A percentile compares a stretch with the other conserved stretches of the same genome.
These are phyloP conservation scores for Backusella psychrophila DNA, from an alignment of 192 early-diverging fungal genomes.

Conservation along the genomic window DNA sequence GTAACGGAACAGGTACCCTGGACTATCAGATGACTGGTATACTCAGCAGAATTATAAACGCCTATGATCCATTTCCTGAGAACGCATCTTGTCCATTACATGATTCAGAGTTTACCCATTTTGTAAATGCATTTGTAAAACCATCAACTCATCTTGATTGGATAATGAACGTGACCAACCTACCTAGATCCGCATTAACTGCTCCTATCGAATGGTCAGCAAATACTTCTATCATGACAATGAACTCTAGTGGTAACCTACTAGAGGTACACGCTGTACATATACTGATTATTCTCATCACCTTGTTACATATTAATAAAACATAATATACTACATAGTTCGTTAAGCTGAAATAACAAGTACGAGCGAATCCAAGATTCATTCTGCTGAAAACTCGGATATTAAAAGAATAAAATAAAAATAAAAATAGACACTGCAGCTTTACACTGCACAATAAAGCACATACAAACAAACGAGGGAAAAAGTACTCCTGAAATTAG, in stretches of 20 bases:
- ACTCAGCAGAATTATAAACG: conserved; percentile 16
- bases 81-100: conserved; percentile 7
- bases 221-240: neutral
- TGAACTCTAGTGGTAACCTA: neutral
- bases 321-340: neutral
- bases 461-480: neutral
- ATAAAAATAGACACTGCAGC: neutral
- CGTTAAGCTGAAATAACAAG: neutral
- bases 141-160: conserved; percentile 4
- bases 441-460: neutral
- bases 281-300: neutral
- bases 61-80: conserved; percentile 13
- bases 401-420: neutral
- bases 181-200: neutral
- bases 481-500: neutral
- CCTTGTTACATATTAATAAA: neutral
- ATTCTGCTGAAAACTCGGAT: no score
- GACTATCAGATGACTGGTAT: neutral
- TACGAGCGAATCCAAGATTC: no score
- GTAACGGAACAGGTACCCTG: neutral
- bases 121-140: conserved; percentile 6
- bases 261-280: neutral
- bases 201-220: neutral
- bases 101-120: neutral
- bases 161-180: conserved; percentile 7